Conservation (phyloP, 1,139 yeast species). For the Kodamaea fungicola region DNA sequence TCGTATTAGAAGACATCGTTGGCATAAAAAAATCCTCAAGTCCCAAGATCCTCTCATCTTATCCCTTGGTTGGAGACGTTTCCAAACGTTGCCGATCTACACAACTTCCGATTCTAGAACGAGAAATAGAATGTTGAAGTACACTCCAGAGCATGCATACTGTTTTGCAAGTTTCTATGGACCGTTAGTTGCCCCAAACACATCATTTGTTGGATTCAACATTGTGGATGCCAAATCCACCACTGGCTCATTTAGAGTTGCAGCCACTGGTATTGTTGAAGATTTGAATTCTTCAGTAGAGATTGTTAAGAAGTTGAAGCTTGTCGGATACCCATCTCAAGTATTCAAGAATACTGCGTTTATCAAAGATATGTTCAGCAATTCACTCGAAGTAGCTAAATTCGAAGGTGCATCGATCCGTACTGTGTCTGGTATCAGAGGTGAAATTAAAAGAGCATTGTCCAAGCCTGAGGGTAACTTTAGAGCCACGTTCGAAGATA, state of each 20-base stretch:
- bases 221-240: conserved; percentile 80
- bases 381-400: conserved; percentile 91
- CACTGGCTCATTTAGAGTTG: conserved; percentile 87
- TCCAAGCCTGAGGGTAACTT: conserved; percentile 95
- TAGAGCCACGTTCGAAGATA: conserved; percentile 98
- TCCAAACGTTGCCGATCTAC: conserved; percentile 93
- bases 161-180: conserved; percentile 97
- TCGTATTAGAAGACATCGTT: conserved; percentile 94
- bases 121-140: conserved; percentile 95
- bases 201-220: conserved; percentile 95
- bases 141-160: conserved; percentile 97
- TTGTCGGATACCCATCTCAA: conserved; percentile 93
- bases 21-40: conserved; percentile 96
- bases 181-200: conserved; percentile 94
- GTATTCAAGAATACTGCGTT: conserved; percentile 95
- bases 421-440: conserved; percentile 95
- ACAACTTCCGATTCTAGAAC: conserved; percentile 97
- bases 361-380: conserved; percentile 92
- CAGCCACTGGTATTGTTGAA: conserved; percentile 97
- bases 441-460: conserved; percentile 93
- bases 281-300: conserved; percentile 88
- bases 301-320: conserved; percentile 90
- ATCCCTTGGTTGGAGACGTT: conserved; percentile 97
- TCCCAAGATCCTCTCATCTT: conserved; percentile 93
- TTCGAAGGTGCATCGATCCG: conserved; percentile 97